Base-by-base conservation (phyloP, 140 eudicot genomes). In the Ambrosia hybrid region DNA sequence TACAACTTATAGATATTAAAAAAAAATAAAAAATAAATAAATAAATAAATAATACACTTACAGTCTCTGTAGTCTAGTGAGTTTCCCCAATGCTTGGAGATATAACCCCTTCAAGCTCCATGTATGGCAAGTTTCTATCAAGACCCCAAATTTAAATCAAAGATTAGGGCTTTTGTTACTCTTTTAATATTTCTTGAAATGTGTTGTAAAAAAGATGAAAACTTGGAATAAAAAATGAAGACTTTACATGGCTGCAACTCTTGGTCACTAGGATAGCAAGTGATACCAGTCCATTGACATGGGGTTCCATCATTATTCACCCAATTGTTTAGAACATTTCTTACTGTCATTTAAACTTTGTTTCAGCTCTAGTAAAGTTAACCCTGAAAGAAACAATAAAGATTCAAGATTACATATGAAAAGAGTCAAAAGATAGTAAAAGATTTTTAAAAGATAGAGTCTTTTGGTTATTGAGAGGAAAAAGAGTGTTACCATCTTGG, bases 21-120 rank as follows among this genome's bases (percentile, higher is more conserved):
- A 21, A 21, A 21, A 21, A 21, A 21, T n/a, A n/a, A n/a, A n/a
- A n/a, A n/a, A n/a, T n/a, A n/a, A n/a, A n/a, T n/a, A n/a, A n/a
- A n/a, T n/a, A n/a, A n/a, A n/a, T n/a, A n/a, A n/a, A n/a, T n/a
- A n/a, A n/a, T n/a, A n/a, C 45, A 85, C 97, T 93, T 78, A 90
- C 98, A 93, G 72, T 82, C 98, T 93, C 74, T 93, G 90, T 53
- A 93, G 84, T 78, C 87, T 83, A 65, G 34, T 76, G 58, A 93
- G 91, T 80, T 86, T 86, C 16, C 96, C 90, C n/a, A 71, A 93
- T 86, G 85, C 90, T 83, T 49, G 98, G 97, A 81, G 97, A 89
- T 69, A 93, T 90, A 72, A 76, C 72, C 33, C 98, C 98, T 38
- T 86, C 93, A 76, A 93, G 83, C 66, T 93, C 88, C 98, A 87